Evolutionary conservation across 306 rosid species (phyloP).

Genomic region (Cucumis cinereus): DNA sequence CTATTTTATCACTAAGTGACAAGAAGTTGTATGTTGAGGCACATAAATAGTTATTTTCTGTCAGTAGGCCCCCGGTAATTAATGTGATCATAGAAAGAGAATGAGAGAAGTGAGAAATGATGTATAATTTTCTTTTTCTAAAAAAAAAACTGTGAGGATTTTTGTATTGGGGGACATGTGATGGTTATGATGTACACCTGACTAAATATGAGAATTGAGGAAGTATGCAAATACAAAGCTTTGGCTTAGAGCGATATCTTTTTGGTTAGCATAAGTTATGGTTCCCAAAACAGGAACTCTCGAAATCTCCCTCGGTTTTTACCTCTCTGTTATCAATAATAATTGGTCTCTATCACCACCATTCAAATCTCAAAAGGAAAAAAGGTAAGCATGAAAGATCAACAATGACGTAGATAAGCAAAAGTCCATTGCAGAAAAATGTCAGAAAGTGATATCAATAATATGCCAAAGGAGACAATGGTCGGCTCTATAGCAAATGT

Average conservation of each 20-base stretch:
- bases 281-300: neutral
- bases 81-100: neutral
- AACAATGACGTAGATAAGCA: neutral
- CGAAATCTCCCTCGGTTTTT: neutral
- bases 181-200: neutral
- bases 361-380: neutral
- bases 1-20: neutral
- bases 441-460: neutral
- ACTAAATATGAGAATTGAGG: neutral
- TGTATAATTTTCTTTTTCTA: no score
- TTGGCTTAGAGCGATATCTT: neutral
- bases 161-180: neutral
- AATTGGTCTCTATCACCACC: neutral
- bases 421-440: neutral
- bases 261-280: neutral
- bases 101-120: neutral
- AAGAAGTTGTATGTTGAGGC: neutral
- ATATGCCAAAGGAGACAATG: neutral
- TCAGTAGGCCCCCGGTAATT: neutral
- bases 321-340: neutral
- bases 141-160: neutral
- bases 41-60: neutral
- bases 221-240: neutral
- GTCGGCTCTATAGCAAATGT: constrained; percentile 2
- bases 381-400: neutral